Evolutionary conservation across 257 asterid genomes (phyloP), one percentile per base, ranked within the genome.

Genomic region (Striga asiatica): DNA sequence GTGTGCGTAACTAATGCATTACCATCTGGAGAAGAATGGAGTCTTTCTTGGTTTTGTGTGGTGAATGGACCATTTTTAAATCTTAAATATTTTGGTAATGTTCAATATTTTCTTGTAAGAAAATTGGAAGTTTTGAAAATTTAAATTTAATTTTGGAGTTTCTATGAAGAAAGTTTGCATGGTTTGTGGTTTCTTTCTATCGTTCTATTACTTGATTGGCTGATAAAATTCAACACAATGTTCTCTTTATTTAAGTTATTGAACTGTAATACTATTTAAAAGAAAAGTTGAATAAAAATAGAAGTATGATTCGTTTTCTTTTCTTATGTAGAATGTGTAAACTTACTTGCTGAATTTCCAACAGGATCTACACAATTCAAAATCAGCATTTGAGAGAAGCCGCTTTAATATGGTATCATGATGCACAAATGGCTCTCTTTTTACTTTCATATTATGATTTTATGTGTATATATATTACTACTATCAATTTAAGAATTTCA

Each of bases 301-400:
- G 42, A 11, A 47, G 35, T 29, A 29, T 38, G 23, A 22, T 10
- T 61, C 28, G 43, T 18, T 50, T 12, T 58, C 48, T 56, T 34
- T 39, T 58, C 13, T 53, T 10, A 50, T 41, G n/a, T 23, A 3
- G 19, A 57, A 58, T 17, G 60, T 52, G 58, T 20, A 43, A 50
- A 34, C 68, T 41, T 63, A 51, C 71, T 34, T 68, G 71, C 68
- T 68, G 55, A 34, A 55, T 73, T 57, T 67, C 56, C 66, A 61
- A 61, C 92, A 91, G 98, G 97, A 84, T 71, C 86, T 91, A 42
- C 95, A 84, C 46, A 91, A 91, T 66, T 82, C 98, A 27, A 91
- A 91, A 78, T 91, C 98, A 54, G 72, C 94, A 61, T 91, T 91
- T 61, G 98, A 91, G 77, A 77, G 81, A 73, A 84, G 94, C 64